Evolutionary conservation across 1,139 yeast genomes (phyloP), one percentile per base, ranked within the genome.

Genomic region (Kodamaea anthophila): DNA sequence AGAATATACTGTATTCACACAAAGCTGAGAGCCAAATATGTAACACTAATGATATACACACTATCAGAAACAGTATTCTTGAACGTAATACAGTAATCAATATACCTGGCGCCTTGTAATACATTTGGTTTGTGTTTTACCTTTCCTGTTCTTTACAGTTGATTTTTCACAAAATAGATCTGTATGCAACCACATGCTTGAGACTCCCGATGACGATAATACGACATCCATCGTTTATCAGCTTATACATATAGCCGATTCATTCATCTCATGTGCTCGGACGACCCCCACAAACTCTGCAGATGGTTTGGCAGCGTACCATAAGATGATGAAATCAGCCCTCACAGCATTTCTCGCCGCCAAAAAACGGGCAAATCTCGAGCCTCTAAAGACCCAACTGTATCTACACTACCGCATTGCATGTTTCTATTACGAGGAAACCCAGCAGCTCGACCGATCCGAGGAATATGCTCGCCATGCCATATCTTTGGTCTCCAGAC

Each of bases 391-490:
- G 10, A 33, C 53, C 15, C 64, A 59, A 32, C 58, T 60, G 36
- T 33, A 44, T 1, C 42, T 65, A 0, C 53, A 54, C 30, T 60
- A 53, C 33, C 54, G 54, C 27, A 41, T 70, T 10, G 62, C 73
- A 1, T 43, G 43, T 11, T 30, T 69, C 2, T 55, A 64, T 34
- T 55, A 57, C 25, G 38, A 42, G 13, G 77, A 72, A 35, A 70
- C 76, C 0, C 50, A 49, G 9, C 58, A 60, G 33, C 37, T 49
- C 9, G 58, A 56, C 21, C 39, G 49, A 15, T 75, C 77, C 0
- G 66, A 65, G 18, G 57, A 52, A 3, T 61, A 59, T 32, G 51
- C 61, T n/a, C 52, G 50, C 25, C 51, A 49, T 35, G 70, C 74
- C 3, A 45, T 66, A 2, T 40, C 5, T 7, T 4, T 53, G 1